phyloP scores from a whole-genome alignment of 148 eudicot genomes.

The Heliamphora exappendiculata region DNA sequence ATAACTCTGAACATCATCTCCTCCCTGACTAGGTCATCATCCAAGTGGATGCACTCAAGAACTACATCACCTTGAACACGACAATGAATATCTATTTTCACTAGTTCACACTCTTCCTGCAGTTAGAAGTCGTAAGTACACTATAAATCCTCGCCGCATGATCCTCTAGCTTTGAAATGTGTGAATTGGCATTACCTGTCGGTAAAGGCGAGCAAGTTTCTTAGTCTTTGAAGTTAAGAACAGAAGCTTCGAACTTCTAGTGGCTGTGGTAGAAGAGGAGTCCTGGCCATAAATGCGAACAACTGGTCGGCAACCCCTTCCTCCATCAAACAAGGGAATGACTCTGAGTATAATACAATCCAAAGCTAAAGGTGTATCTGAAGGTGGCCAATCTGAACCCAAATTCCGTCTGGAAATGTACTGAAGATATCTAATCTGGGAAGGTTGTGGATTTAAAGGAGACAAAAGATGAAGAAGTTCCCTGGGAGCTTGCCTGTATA shows the following conservation, averaged over 20 bases:
- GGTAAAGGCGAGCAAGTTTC: slow-evolving; percentile 38
- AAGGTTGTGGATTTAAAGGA: slow-evolving; percentile 62
- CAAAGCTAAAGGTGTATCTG: slow-evolving; percentile 42
- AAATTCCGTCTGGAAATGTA: slow-evolving; percentile 51
- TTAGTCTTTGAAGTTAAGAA: slow-evolving; percentile 52
- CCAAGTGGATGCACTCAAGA: slow-evolving; percentile 65
- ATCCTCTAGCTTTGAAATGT: neutral
- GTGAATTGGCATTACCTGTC: slow-evolving; percentile 38
- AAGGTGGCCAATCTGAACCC: slow-evolving; percentile 61
- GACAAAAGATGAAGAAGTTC: slow-evolving; percentile 60
- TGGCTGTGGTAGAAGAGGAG: slow-evolving; percentile 36
- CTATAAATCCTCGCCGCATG: neutral
- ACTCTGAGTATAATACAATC: slow-evolving; percentile 51
- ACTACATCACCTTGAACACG: slow-evolving; percentile 83
- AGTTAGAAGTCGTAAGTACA: slow-evolving; percentile 21
- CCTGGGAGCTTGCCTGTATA: slow-evolving; percentile 69
- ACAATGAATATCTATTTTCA: slow-evolving; percentile 58
- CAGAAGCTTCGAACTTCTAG: slow-evolving; percentile 47
- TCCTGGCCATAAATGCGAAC: slow-evolving; percentile 69
- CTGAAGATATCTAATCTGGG: slow-evolving; percentile 70
- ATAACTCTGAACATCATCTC: slow-evolving; percentile 74
- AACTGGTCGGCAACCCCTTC: slow-evolving; percentile 58
- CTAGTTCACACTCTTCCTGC: slow-evolving; percentile 67
- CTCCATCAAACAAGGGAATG: slow-evolving; percentile 46
- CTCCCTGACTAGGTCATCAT: slow-evolving; percentile 45